Percentiles rank a stretch among this genome's conserved stretches.
phyloP scores from a whole-genome alignment of 208 protist species.

The Acanthamoeba lenticulata region DNA sequence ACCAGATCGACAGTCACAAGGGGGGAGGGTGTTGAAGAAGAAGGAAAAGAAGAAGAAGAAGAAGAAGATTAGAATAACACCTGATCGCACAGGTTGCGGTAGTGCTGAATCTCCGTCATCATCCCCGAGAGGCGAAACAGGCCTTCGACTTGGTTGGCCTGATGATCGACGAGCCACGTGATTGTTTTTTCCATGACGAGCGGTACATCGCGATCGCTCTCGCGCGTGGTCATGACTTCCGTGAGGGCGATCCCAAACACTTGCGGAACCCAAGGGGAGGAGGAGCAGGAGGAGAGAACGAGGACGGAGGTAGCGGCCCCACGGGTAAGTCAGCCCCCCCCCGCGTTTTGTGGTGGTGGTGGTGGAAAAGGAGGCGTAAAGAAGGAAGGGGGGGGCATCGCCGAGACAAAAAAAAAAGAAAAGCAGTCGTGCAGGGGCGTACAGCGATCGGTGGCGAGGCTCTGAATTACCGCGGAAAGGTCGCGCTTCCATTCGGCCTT shows the following conservation, averaged over 20 bases:
- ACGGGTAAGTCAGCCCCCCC: no score
- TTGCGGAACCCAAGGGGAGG: no score
- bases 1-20: no score
- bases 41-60: background rate
- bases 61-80: background rate
- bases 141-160: background rate
- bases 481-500: conserved; percentile 46
- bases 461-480: background rate
- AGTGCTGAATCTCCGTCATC: conserved; percentile 63
- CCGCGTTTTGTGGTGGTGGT: no score
- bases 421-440: no score
- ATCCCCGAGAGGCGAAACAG: conserved; percentile 48
- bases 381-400: background rate
- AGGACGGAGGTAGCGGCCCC: no score
- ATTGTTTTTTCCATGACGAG: conserved; percentile 41
- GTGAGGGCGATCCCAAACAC: conserved; percentile 1
- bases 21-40: background rate
- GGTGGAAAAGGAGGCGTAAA: background rate
- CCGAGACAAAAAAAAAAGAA: no score
- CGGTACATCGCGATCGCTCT: background rate
- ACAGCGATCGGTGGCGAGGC: conserved; percentile 8
- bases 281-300: background rate
- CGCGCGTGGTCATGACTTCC: conserved; percentile 10
- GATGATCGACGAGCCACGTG: background rate
- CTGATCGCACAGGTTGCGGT: conserved; percentile 23